A percentile compares a stretch with the other conserved stretches of the same genome.
These are phyloP conservation scores for Tricholoma bakamatsutake DNA, from an alignment of 768 basidiomycete genomes.

Conservation along the genomic window DNA sequence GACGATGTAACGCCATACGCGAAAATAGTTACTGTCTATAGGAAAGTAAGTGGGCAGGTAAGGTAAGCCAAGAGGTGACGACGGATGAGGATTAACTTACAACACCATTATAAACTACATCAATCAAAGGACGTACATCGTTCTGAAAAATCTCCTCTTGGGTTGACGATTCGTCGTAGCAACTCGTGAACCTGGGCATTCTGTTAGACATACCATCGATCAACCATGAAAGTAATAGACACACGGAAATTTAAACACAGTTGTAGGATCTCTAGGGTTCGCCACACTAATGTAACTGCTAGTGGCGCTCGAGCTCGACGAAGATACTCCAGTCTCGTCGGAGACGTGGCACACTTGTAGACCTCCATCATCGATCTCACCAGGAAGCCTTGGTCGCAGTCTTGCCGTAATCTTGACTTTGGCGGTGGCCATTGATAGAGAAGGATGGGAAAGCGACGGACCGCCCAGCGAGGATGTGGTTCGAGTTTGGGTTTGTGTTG, in stretches of 20 bases:
- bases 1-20: conserved; percentile 90
- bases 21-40: conserved; percentile 79
- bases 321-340: conserved; percentile 23
- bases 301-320: conserved; percentile 25
- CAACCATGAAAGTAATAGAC: conserved; percentile 15
- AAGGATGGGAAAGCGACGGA: background rate
- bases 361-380: conserved; percentile 58
- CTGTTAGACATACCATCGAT: conserved; percentile 2
- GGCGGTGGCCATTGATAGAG: conserved; percentile 27
- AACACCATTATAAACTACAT: conserved; percentile 71
- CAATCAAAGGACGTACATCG: conserved; percentile 74
- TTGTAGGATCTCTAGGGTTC: conserved; percentile 63
- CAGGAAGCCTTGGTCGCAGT: conserved; percentile 56
- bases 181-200: conserved; percentile 58
- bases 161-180: conserved; percentile 62
- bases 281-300: conserved; percentile 54
- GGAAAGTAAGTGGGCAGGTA: conserved; percentile 1
- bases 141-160: conserved; percentile 75
- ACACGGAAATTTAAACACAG: conserved; percentile 77
- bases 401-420: conserved; percentile 72
- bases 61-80: background rate
- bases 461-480: conserved; percentile 2
- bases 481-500: background rate
- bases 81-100: conserved; percentile 32
- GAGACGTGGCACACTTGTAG: conserved; percentile 45